These are phyloP conservation scores for Anthostomella pinea DNA, from an alignment of 2,329 filamentous ascomycete genomes.

Conservation along the genomic window DNA sequence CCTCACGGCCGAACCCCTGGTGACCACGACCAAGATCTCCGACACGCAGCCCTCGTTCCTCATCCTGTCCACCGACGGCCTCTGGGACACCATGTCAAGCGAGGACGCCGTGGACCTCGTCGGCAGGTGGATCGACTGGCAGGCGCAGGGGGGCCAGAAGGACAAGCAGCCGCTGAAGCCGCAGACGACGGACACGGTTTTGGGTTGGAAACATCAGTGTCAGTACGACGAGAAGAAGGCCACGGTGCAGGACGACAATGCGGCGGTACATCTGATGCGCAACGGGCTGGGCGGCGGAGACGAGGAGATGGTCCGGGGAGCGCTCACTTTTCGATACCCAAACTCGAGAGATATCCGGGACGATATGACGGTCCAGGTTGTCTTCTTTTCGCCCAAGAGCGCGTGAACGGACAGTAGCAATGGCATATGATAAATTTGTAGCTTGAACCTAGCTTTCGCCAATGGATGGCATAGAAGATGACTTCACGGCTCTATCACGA, in stretches of 20 bases:
- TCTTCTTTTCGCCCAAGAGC: constrained; percentile 69
- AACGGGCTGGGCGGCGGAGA: constrained; percentile 79
- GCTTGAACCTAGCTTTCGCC: too few relatives aligned
- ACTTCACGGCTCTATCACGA: too few relatives aligned
- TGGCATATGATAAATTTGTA: too few relatives aligned
- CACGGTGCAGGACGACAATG: constrained; percentile 76
- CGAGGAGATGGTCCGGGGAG: constrained; percentile 68
- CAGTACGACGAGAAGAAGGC: constrained; percentile 55
- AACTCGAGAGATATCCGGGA: constrained; percentile 64
- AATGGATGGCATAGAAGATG: too few relatives aligned
- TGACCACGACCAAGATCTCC: constrained; percentile 54
- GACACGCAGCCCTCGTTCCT: constrained; percentile 52
- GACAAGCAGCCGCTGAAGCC: constrained; percentile 6
- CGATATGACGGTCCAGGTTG: constrained; percentile 81
- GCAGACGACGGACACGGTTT: constrained; percentile 12
- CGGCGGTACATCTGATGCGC: constrained; percentile 74
- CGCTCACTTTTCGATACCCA: constrained; percentile 69
- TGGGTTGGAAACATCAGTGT: constrained; percentile 25
- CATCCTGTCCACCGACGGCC: constrained; percentile 64
- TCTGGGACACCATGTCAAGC: constrained; percentile 61
- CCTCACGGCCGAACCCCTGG: constrained; percentile 63
- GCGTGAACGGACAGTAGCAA: too few relatives aligned
- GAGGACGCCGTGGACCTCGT: constrained; percentile 58
- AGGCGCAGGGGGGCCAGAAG: constrained; percentile 21
- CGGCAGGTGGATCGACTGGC: constrained; percentile 47